Conservation (phyloP, 129 eudicot species). For the Flaveria sonorensis region DNA sequence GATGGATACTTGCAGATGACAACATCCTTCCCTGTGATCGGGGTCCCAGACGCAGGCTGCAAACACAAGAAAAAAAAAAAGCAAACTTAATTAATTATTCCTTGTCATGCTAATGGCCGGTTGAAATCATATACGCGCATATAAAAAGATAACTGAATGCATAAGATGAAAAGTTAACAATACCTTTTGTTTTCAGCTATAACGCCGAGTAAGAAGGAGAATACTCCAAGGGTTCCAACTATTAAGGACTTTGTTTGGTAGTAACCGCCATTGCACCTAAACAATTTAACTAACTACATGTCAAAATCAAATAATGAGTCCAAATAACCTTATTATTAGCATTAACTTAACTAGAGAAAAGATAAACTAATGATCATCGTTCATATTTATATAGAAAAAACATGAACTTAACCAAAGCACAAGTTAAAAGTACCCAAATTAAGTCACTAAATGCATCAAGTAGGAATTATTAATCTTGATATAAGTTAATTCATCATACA, state of each 20-base stretch:
- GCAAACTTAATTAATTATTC: neutral
- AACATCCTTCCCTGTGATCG: constrained; percentile 70
- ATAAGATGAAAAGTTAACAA: neutral
- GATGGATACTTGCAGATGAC: constrained; percentile 90
- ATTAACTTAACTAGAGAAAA: neutral
- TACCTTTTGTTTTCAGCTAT: constrained; percentile 96
- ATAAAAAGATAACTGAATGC: constrained; percentile 3
- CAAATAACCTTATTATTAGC: constrained; percentile 1
- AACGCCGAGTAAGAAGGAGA: constrained; percentile 80
- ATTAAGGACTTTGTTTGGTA: constrained; percentile 63
- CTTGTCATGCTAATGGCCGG: neutral
- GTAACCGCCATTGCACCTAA: constrained; percentile 57
- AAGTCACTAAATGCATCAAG: neutral
- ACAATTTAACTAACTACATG: constrained; percentile 17
- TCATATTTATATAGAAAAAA: constrained; percentile 3
- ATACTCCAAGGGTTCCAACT: constrained; percentile 59
- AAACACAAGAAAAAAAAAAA: constrained; percentile 6
- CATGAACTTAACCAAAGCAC: neutral
- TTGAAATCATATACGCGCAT: neutral
- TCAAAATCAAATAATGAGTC: constrained; percentile 12
- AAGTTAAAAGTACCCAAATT: neutral
- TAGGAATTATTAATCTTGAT: neutral
- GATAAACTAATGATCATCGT: neutral
- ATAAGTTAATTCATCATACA: neutral
- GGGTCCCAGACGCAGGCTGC: constrained; percentile 84